Base-by-base conservation (phyloP, 306 rosid genomes). In the Cucurbita ficifolia region DNA sequence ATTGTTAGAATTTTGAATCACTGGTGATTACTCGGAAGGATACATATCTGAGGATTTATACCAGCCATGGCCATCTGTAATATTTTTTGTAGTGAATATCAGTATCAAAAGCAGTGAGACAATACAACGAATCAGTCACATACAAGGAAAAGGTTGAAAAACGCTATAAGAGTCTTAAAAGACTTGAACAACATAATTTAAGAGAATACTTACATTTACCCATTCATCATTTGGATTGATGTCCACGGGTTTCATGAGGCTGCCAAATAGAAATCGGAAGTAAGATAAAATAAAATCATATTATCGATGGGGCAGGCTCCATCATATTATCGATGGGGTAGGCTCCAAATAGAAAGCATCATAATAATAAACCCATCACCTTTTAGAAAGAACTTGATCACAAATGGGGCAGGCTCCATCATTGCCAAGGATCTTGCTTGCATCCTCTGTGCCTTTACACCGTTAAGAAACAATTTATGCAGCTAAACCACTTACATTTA, bases 301-400 rank as follows among this genome's bases (percentile, higher is more conserved):
- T 68, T 24, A 14, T 67, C 13, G 8, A 12, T 46, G 56, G 22
- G 8, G 29, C 56, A 29, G 33, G 33, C 33, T 29, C 33, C 33
- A 29, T 22, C 56, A 45, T 68, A 1, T 68, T 24, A 14, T 67
- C 13, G 8, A 12, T 46, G 56, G 22, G 8, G 29, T 42, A 29
- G 33, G 33, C 33, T 29, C 33, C 33, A 29, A n/a, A n/a, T n/a
- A n/a, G 42, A 42, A 67, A 76, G 50, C 62, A 55, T 67, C 63
- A 75, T 50, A 61, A 52, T 52, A 11, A 45, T 45, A 52, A 68
- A 45, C 45, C 49, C 59, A 70, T 70, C 82, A 94, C 98, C 98
- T 91, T 87, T 94, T 94, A 45, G 98, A 94, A 80, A 94, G 98
- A 76, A 91, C 97, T 84, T 91, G 97, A 83, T 95, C 99, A 75